Evolutionary conservation across 768 basidiomycete genomes (phyloP).

Genomic region (Trametes coccinea): DNA sequence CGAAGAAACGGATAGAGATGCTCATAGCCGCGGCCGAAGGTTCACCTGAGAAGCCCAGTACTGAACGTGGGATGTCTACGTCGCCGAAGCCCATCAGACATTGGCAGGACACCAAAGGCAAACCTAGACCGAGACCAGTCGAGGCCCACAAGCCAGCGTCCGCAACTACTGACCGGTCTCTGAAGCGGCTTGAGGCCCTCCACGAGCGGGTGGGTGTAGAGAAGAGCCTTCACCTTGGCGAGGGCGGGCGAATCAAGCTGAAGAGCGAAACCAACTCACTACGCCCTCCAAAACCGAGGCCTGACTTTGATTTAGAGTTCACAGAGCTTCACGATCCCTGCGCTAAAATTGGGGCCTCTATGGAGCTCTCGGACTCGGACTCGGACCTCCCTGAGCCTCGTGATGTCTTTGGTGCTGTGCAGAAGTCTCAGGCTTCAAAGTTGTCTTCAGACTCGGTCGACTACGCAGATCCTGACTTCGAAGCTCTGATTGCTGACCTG

Average conservation of each 20-base stretch:
- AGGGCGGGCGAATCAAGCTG: constrained; percentile 49
- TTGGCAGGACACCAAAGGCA: background rate
- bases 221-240: constrained; percentile 31
- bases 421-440: constrained; percentile 23
- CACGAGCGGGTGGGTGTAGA: constrained; percentile 46
- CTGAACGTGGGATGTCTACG: background rate
- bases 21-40: constrained; percentile 10
- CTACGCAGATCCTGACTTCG: constrained; percentile 46
- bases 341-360: background rate
- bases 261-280: constrained; percentile 20
- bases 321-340: constrained; percentile 33
- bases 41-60: background rate
- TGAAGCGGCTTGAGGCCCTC: constrained; percentile 44
- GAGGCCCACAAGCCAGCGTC: constrained; percentile 10
- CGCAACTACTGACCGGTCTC: constrained; percentile 30
- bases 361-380: constrained; percentile 31
- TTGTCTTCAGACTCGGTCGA: constrained; percentile 29
- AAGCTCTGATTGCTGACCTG: constrained; percentile 43
- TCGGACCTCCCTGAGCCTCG: constrained; percentile 37
- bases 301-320: constrained; percentile 55
- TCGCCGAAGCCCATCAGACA: background rate
- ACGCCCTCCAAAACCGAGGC: constrained; percentile 20
- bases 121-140: constrained; percentile 27
- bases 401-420: constrained; percentile 35
- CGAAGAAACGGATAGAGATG: constrained; percentile 35